phyloP scores from a whole-genome alignment of 805 yeast species.

The Wickerhamiella shivajii region DNA sequence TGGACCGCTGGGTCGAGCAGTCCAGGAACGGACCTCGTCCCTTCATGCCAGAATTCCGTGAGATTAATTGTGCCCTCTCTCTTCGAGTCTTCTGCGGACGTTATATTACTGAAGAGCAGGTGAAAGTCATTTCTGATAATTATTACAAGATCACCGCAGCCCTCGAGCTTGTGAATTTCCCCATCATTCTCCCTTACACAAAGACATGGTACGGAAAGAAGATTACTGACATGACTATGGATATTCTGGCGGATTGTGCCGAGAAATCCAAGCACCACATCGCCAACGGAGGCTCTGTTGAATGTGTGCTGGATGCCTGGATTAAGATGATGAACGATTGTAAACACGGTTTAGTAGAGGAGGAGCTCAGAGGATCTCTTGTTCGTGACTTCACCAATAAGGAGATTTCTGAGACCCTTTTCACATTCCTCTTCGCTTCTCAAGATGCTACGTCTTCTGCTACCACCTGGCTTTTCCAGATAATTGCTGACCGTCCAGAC shows the following conservation, averaged over 20 bases:
- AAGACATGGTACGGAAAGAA: constrained; percentile 96
- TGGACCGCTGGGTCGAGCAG: constrained; percentile 45
- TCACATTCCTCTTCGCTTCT: constrained; percentile 92
- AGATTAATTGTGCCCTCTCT: constrained; percentile 87
- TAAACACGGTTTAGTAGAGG: constrained; percentile 31
- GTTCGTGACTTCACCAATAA: constrained; percentile 75
- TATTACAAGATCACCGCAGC: constrained; percentile 91
- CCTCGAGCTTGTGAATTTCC: constrained; percentile 92
- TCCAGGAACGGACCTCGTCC: constrained; percentile 53
- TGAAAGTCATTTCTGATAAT: constrained; percentile 78
- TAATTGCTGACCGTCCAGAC: constrained; percentile 91
- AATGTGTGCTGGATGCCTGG: constrained; percentile 95
- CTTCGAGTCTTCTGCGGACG: constrained; percentile 91
- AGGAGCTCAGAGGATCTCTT: constrained; percentile 39
- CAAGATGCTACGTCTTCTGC: constrained; percentile 97
- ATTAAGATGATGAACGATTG: constrained; percentile 70
- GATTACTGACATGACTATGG: constrained; percentile 90
- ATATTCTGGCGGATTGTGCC: constrained; percentile 78
- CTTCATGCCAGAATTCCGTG: constrained; percentile 90
- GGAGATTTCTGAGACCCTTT: constrained; percentile 91
- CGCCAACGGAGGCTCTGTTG: constrained; percentile 59
- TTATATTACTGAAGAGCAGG: constrained; percentile 84
- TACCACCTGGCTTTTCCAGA: constrained; percentile 96
- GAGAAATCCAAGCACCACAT: constrained; percentile 71
- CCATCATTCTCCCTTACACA: constrained; percentile 87